phyloP scores from a whole-genome alignment of 495 filamentous ascomycete genomes.

The Penicillium canariense region DNA sequence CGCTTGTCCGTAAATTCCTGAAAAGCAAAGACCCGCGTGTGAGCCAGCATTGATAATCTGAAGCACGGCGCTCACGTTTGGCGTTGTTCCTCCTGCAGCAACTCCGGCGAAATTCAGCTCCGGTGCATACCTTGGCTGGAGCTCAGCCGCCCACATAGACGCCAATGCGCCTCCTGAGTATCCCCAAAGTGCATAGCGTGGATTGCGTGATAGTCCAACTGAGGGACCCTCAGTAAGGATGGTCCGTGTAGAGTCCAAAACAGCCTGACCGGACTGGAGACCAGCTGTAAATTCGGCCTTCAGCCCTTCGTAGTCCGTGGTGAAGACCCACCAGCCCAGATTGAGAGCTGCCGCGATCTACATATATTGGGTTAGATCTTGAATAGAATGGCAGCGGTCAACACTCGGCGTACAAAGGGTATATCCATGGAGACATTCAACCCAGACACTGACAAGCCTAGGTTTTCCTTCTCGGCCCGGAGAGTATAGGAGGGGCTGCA shows the following conservation, averaged over 20 bases:
- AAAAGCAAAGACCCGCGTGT: constrained; percentile 11
- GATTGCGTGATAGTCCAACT: constrained; percentile 5
- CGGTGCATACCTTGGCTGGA: constrained; percentile 48
- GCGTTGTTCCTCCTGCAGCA: constrained; percentile 41
- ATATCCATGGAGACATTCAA: constrained; percentile 11
- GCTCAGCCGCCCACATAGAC: constrained; percentile 45
- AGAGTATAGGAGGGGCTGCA: constrained; percentile 23
- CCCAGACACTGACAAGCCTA: background rate
- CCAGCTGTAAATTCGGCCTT: constrained; percentile 19
- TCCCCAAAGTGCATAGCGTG: constrained; percentile 43
- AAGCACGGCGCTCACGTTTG: constrained; percentile 18
- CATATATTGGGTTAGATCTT: background rate
- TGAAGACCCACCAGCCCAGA: constrained; percentile 22
- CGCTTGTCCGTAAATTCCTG: constrained; percentile 12
- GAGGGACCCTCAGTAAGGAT: constrained; percentile 1
- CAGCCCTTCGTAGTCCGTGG: constrained; percentile 26
- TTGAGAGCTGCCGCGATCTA: constrained; percentile 21
- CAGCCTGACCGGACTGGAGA: constrained; percentile 15
- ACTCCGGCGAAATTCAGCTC: constrained; percentile 44
- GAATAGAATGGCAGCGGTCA: background rate
- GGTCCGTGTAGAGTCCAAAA: constrained; percentile 22
- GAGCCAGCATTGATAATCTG: constrained; percentile 10
- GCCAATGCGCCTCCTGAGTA: constrained; percentile 53
- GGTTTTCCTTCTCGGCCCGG: constrained; percentile 1
- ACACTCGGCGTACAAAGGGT: constrained; percentile 5